phyloP scores from a whole-genome alignment of 2,329 filamentous ascomycete genomes.

The Penicillium sp. region DNA sequence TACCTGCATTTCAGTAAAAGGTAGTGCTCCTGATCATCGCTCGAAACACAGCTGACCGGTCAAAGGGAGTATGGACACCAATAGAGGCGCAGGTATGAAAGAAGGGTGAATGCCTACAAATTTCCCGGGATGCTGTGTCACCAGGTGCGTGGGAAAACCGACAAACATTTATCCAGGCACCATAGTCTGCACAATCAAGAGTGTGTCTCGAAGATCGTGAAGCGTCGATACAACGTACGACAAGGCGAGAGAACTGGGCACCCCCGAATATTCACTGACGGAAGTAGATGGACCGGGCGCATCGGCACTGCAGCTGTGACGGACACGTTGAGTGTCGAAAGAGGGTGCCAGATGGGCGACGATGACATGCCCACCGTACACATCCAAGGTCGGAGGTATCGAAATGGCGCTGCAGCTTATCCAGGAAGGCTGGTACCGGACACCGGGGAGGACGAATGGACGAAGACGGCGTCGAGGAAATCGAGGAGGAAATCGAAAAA shows the following conservation, averaged over 20 bases:
- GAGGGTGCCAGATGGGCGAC: not conserved
- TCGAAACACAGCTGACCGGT: not conserved
- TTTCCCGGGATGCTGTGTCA: not conserved
- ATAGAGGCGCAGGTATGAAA: not conserved
- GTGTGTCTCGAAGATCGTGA: not conserved
- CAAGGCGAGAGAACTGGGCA: not conserved
- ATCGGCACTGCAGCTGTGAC: not conserved
- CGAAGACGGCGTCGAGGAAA: not conserved
- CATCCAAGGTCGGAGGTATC: accelerated
- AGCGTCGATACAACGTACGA: not conserved
- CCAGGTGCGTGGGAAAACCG: not conserved
- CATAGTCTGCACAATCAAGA: not conserved
- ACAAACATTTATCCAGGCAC: not conserved
- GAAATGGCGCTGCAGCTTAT: not conserved
- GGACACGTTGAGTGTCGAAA: not conserved
- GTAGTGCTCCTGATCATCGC: not conserved
- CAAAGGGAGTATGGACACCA: not conserved
- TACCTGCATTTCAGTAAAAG: not conserved
- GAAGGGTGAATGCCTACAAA: not conserved
- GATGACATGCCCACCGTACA: not conserved
- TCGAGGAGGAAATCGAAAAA: not conserved
- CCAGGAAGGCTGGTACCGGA: not conserved
- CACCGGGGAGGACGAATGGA: not conserved
- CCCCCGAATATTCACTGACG: too few species aligned
- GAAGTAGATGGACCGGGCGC: not conserved